A percentile compares a stretch with the other conserved stretches of the same genome.
Conservation (phyloP, 164 flowering plant species). For the Litsea cubeba region DNA sequence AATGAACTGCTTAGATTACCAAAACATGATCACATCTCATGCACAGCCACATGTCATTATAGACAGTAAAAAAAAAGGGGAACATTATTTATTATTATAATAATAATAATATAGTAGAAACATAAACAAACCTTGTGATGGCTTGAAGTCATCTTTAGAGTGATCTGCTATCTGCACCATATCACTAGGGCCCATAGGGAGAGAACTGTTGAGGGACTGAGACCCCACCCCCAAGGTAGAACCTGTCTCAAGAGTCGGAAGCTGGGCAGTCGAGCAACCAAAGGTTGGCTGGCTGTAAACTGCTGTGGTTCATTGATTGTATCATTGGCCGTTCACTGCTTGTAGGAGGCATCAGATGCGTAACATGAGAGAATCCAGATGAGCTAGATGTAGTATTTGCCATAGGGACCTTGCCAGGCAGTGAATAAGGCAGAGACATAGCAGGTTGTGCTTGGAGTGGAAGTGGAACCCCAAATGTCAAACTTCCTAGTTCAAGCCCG, state of each 20-base stretch:
- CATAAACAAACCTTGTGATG: conserved; percentile 17
- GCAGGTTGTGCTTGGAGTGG: conserved; percentile 35
- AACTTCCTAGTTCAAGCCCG: conserved; percentile 26
- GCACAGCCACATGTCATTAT: no score
- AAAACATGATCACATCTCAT: neutral
- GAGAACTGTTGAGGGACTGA: conserved; percentile 47
- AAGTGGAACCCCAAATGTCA: conserved; percentile 35
- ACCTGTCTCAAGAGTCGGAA: conserved; percentile 62
- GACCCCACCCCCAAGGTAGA: conserved; percentile 43
- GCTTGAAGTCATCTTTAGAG: conserved; percentile 26
- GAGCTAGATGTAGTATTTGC: conserved; percentile 27
- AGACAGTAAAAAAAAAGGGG: no score
- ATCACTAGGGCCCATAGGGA: conserved; percentile 29
- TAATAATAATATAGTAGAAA: neutral
- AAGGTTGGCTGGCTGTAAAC: conserved; percentile 43
- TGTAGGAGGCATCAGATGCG: conserved; percentile 42
- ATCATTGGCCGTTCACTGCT: conserved; percentile 36
- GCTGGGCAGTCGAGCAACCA: conserved; percentile 71
- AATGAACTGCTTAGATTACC: neutral
- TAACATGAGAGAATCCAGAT: conserved; percentile 39
- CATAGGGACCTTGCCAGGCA: conserved; percentile 33
- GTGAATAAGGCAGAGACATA: conserved; percentile 34
- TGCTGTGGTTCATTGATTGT: conserved; percentile 43
- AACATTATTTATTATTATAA: no score
- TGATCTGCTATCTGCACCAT: conserved; percentile 33